Evolutionary conservation across 1,284 basidiomycete genomes (phyloP).

Genomic region (Tylopilus sp.): DNA sequence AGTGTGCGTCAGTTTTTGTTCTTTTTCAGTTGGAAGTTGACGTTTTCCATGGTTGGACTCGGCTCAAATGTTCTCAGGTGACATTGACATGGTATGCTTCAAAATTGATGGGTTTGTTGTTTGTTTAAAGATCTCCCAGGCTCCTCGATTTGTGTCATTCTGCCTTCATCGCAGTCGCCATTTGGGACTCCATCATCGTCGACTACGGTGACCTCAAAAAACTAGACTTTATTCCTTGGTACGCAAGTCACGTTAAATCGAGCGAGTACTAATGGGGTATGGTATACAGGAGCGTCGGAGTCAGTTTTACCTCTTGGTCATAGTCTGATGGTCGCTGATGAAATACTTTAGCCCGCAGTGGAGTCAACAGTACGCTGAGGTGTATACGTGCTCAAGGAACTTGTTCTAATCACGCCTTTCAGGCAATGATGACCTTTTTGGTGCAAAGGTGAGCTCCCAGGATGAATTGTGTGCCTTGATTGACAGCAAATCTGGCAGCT

Average conservation of each 20-base stretch:
- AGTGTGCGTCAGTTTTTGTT: constrained; percentile 1
- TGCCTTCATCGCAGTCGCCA: constrained; percentile 27
- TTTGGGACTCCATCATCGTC: constrained; percentile 37
- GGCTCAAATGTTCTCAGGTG: constrained; percentile 31
- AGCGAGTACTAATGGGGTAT: not conserved
- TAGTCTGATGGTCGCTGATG: constrained; percentile 2
- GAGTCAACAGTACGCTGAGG: constrained; percentile 31
- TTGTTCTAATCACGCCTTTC: constrained; percentile 6
- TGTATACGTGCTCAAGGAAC: not conserved
- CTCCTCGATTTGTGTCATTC: constrained; percentile 37
- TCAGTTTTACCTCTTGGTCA: constrained; percentile 10
- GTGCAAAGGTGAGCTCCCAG: constrained; percentile 27
- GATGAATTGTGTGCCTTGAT: not conserved
- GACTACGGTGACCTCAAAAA: constrained; percentile 24
- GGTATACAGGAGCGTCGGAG: constrained; percentile 36
- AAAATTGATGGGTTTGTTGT: not conserved
- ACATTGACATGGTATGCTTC: constrained; percentile 28
- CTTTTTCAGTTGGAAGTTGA: not conserved
- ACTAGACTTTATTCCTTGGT: constrained; percentile 37
- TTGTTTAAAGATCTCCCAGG: constrained; percentile 16
- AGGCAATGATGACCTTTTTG: constrained; percentile 40
- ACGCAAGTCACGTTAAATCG: constrained; percentile 1
- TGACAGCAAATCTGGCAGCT: constrained; percentile 23
- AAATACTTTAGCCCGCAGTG: constrained; percentile 24
- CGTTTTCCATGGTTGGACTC: too few relatives aligned